phyloP scores from a whole-genome alignment of 192 early-diverging fungal genomes.

The Kappamyces sp. region DNA sequence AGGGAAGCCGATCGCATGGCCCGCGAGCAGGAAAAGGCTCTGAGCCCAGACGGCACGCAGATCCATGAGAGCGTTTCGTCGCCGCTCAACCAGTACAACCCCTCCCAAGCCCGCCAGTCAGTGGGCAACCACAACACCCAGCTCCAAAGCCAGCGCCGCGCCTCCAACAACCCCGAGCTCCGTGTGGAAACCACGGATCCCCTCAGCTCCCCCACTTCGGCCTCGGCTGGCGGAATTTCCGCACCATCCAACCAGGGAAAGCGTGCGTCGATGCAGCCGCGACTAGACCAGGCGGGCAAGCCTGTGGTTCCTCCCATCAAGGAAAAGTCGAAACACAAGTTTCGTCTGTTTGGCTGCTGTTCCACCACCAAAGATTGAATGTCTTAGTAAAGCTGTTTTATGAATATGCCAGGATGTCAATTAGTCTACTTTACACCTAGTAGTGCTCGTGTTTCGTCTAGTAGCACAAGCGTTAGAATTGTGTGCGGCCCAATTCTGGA shows the following conservation, averaged over 20 bases:
- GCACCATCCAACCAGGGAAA: too few species aligned
- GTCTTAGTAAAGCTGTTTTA: too few species aligned
- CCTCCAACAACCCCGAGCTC: background rate
- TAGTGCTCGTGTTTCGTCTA: conserved; percentile 54
- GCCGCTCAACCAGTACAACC: background rate
- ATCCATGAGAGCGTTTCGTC: background rate
- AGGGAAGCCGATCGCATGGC: conserved; percentile 37
- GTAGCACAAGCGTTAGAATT: conserved; percentile 86
- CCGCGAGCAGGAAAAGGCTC: conserved; percentile 27
- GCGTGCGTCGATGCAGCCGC: too few species aligned
- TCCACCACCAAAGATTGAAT: too few species aligned
- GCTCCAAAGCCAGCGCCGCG: background rate
- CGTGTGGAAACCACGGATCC: background rate
- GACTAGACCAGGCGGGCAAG: too few species aligned
- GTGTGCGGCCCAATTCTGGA: conserved; percentile 67
- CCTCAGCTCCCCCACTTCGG: too few species aligned
- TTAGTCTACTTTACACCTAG: too few species aligned
- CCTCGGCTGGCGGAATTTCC: too few species aligned
- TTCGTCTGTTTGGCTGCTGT: too few species aligned
- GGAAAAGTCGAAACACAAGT: too few species aligned
- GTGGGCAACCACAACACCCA: background rate
- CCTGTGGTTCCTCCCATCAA: too few species aligned
- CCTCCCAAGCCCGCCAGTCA: background rate
- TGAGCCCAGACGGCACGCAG: conserved; percentile 6
- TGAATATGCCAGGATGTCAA: too few species aligned